These are phyloP conservation scores for Bolboschoenus planiculmis DNA, from an alignment of 176 grass and related monocot species.

Conservation along the genomic window DNA sequence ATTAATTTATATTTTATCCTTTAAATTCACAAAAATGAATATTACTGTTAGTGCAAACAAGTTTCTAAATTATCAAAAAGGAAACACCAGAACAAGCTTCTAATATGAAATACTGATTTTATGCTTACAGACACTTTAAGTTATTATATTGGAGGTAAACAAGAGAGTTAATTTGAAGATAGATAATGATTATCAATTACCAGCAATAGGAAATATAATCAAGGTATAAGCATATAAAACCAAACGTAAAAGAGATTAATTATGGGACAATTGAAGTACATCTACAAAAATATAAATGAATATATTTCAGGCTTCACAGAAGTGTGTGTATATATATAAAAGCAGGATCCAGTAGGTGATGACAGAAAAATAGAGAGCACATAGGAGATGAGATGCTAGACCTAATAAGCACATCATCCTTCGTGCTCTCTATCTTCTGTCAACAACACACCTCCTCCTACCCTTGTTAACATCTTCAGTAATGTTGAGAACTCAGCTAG, in stretches of 20 bases:
- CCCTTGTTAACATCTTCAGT: neutral
- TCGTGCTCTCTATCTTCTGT: conserved; percentile 58
- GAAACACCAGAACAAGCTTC: too few species aligned
- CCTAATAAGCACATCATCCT: conserved; percentile 22
- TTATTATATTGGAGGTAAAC: neutral
- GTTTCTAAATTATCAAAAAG: too few species aligned
- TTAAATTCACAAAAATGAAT: too few species aligned
- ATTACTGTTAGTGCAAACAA: too few species aligned
- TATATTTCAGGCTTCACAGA: neutral
- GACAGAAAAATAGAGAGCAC: conserved; percentile 51
- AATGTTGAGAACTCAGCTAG: neutral
- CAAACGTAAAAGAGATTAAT: neutral
- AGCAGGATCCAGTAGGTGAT: conserved; percentile 3
- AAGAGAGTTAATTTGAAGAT: neutral
- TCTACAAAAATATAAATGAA: neutral
- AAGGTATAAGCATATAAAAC: neutral
- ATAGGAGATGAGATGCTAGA: conserved; percentile 20
- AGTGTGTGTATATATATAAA: too few species aligned
- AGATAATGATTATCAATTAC: neutral
- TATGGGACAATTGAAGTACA: neutral
- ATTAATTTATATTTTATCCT: too few species aligned
- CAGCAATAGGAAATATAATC: neutral
- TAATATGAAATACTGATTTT: too few species aligned
- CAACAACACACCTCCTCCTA: conserved; percentile 24
- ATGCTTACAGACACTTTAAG: neutral